Evolutionary conservation across 225 moss, liverwort and hornwort species (phyloP).

Genomic region (Polytrichum formosum): DNA sequence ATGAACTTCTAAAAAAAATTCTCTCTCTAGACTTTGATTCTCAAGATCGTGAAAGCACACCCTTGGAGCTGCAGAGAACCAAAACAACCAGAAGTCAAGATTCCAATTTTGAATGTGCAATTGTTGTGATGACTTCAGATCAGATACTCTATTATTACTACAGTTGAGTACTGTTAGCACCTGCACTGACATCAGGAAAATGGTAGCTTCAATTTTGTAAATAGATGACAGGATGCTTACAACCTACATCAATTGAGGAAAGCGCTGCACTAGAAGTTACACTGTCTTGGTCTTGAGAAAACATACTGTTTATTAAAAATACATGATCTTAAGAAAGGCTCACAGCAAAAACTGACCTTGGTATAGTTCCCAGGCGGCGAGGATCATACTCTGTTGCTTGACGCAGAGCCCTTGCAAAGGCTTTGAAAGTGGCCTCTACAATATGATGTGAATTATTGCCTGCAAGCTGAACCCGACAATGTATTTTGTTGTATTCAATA

Average conservation of each 20-base stretch:
- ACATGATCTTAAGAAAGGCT: neutral
- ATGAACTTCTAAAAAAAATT: no score
- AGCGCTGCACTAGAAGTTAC: neutral
- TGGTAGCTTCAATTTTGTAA: neutral
- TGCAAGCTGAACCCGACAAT: conserved; percentile 39
- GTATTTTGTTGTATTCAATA: no score
- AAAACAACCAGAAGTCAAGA: neutral
- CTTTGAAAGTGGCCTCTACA: conserved; percentile 84
- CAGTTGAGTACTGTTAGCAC: neutral
- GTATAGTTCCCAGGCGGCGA: conserved; percentile 67
- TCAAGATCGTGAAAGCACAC: conserved; percentile 70
- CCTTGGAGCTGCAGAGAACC: conserved; percentile 70
- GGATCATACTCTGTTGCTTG: conserved; percentile 74
- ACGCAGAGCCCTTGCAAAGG: conserved; percentile 78
- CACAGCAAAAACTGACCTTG: conserved; percentile 42
- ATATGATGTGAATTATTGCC: conserved; percentile 80
- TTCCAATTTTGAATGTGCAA: neutral
- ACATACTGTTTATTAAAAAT: neutral
- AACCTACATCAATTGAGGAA: neutral
- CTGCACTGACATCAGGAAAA: neutral
- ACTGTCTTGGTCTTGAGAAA: neutral
- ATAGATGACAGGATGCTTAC: neutral
- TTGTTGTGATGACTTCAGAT: neutral
- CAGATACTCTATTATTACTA: neutral
- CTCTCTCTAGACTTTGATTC: neutral